phyloP scores from a whole-genome alignment of 75 land plant genomes.

The Ceratopteris richardii region DNA sequence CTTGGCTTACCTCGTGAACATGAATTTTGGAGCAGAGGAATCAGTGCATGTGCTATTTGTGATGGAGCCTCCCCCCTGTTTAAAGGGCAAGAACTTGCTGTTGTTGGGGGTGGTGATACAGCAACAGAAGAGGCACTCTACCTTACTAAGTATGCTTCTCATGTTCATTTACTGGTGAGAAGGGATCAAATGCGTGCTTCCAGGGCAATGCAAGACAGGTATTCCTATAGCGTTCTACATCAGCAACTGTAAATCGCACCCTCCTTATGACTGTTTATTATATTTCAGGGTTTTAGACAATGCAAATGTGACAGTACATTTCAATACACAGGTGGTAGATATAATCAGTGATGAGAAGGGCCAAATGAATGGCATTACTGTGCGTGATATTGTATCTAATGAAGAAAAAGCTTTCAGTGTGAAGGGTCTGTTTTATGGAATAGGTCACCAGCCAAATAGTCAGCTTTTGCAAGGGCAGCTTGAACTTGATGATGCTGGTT shows the following conservation, averaged over 20 bases:
- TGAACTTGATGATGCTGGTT: slow-evolving; percentile 76
- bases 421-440: slow-evolving; percentile 89
- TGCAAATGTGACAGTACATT: slow-evolving; percentile 88
- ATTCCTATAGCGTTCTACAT: neutral
- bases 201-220: slow-evolving; percentile 99
- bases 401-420: slow-evolving; percentile 62
- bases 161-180: slow-evolving; percentile 87
- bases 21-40: slow-evolving; percentile 98
- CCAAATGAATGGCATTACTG: slow-evolving; percentile 75
- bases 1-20: slow-evolving; percentile 81
- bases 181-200: slow-evolving; percentile 75
- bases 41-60: slow-evolving; percentile 98
- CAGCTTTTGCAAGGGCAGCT: slow-evolving; percentile 83
- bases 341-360: slow-evolving; percentile 68
- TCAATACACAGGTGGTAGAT: slow-evolving; percentile 76
- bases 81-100: slow-evolving; percentile 86
- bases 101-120: slow-evolving; percentile 98
- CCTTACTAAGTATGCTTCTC: slow-evolving; percentile 91
- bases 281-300: slow-evolving; percentile 77
- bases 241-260: too few species aligned
- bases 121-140: slow-evolving; percentile 95
- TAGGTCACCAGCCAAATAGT: slow-evolving; percentile 93
- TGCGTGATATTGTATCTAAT: slow-evolving; percentile 37
- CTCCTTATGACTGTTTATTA: neutral
- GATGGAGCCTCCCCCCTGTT: slow-evolving; percentile 96